A percentile compares a stretch with the other conserved stretches of the same genome.
These are phyloP conservation scores for Kwoniella mangroviensis DNA, from an alignment of 768 basidiomycete species.

Conservation along the genomic window DNA sequence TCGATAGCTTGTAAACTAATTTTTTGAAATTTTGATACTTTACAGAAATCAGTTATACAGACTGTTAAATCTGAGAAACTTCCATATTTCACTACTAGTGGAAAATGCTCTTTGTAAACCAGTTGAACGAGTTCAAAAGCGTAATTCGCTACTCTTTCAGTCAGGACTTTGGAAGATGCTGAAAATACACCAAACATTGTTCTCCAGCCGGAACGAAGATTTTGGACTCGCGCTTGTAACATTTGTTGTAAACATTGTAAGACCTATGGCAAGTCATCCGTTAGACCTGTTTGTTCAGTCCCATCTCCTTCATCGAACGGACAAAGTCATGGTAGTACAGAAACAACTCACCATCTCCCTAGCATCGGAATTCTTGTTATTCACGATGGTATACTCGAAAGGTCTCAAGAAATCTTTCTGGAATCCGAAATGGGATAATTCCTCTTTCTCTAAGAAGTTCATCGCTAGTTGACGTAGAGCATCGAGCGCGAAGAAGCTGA, in stretches of 20 bases:
- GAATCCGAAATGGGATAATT: conserved; percentile 96
- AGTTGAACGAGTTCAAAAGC: conserved; percentile 95
- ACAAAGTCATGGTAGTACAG: too few relatives aligned
- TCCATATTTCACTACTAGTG: conserved; percentile 87
- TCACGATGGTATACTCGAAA: conserved; percentile 96
- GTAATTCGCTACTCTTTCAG: conserved; percentile 90
- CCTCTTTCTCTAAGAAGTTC: conserved; percentile 98
- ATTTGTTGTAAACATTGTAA: conserved; percentile 98
- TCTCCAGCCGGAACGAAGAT: conserved; percentile 96
- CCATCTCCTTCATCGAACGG: too few relatives aligned
- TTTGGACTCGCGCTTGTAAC: conserved; percentile 92
- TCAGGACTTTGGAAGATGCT: conserved; percentile 88
- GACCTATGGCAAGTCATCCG: too few relatives aligned
- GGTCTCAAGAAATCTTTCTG: conserved; percentile 99
- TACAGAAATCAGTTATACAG: conserved; percentile 98
- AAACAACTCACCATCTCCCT: conserved; percentile 88
- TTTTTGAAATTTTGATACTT: conserved; percentile 98
- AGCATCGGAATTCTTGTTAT: conserved; percentile 93
- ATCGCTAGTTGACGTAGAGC: conserved; percentile 94
- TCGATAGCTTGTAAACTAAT: conserved; percentile 94
- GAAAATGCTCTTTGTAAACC: conserved; percentile 87
- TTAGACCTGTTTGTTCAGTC: too few relatives aligned
- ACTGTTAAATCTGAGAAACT: conserved; percentile 94
- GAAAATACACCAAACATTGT: conserved; percentile 99
- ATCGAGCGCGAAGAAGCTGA: conserved; percentile 95